Conservation (phyloP, 169 alveolate species). For the Plasmodium inui region DNA sequence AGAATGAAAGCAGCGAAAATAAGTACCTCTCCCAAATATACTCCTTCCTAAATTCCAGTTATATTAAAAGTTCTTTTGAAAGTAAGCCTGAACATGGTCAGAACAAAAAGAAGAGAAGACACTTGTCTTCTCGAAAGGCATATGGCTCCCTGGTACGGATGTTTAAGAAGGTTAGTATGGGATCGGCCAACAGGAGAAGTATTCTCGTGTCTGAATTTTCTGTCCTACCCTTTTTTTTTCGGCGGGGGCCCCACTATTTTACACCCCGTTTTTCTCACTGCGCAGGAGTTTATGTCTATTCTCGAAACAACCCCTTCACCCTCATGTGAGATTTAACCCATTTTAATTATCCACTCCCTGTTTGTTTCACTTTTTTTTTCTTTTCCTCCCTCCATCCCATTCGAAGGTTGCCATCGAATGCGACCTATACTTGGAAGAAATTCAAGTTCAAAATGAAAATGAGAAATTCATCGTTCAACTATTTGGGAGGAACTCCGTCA, state of each 20-base stretch:
- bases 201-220: not conserved
- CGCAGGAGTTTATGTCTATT: not conserved
- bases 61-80: slow-evolving; percentile 40
- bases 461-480: slow-evolving; percentile 48
- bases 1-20: slow-evolving; percentile 60
- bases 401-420: slow-evolving; percentile 60
- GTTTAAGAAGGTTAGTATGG: slow-evolving; percentile 34
- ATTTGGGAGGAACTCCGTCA: slow-evolving; percentile 60
- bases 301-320: not conserved
- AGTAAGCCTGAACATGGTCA: slow-evolving; percentile 34
- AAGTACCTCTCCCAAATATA: slow-evolving; percentile 66
- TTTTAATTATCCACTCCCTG: not conserved
- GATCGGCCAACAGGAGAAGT: not conserved
- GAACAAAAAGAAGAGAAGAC: slow-evolving; percentile 25
- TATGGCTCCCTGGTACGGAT: slow-evolving; percentile 32
- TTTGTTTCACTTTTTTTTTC: not conserved
- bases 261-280: not conserved
- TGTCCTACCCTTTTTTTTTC: not conserved
- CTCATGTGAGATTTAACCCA: not conserved
- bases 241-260: not conserved
- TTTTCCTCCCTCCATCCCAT: slow-evolving; percentile 4
- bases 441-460: slow-evolving; percentile 63
- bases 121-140: slow-evolving; percentile 45
- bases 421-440: slow-evolving; percentile 58
- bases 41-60: slow-evolving; percentile 70